phyloP scores from a whole-genome alignment of 129 eudicot species.

The Saposhnikovia divaricata region DNA sequence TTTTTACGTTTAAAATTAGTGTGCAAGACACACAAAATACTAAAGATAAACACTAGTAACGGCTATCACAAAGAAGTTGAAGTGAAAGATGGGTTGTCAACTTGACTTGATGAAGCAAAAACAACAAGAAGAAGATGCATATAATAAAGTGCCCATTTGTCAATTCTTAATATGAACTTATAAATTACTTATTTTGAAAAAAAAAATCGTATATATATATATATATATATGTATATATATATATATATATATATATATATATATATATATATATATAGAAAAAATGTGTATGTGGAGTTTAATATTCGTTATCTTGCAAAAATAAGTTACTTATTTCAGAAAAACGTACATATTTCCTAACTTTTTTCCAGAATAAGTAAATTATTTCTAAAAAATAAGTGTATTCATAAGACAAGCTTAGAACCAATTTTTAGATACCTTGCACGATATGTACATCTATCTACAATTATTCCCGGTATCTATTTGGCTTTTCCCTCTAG shows the following conservation, averaged over 20 bases:
- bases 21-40: not conserved
- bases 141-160: not conserved
- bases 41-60: not conserved
- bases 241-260: too few species aligned
- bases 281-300: too few species aligned
- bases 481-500: conserved; percentile 4
- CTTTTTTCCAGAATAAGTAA: too few species aligned
- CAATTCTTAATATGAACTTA: too few species aligned
- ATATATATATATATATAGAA: too few species aligned
- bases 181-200: too few species aligned
- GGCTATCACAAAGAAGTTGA: not conserved
- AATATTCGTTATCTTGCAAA: too few species aligned
- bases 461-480: not conserved
- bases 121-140: not conserved
- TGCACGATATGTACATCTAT: conserved; percentile 39
- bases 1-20: not conserved
- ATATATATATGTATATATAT: too few species aligned
- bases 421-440: conserved; percentile 31
- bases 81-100: not conserved
- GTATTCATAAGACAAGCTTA: not conserved
- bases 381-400: too few species aligned
- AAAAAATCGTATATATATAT: too few species aligned
- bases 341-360: too few species aligned
- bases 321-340: too few species aligned
- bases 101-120: not conserved